Evolutionary conservation across 257 asterid genomes (phyloP), one percentile per base, ranked within the genome.

Genomic region (Ophiorrhiza pumila): DNA sequence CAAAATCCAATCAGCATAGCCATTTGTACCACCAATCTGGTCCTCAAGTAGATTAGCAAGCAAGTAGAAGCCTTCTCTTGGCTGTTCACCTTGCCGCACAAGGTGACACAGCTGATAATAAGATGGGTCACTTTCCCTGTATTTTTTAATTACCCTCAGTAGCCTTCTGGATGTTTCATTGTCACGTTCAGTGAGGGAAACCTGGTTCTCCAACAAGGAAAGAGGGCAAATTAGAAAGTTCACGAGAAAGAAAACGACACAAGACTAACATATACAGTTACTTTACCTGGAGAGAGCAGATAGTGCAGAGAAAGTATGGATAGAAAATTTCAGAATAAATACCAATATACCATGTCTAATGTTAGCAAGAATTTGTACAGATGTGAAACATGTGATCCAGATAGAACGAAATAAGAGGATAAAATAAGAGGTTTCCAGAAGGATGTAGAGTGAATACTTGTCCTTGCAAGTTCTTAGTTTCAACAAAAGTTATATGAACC

Each of bases 1-100:
- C 87, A 87, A 49, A 82, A 93, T 77, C 98, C 98, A 93, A 83
- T 93, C 96, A 50, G 88, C 85, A 85, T 93, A 93, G 78, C 98
- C 88, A 81, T 80, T 84, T 55, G 87, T 86, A 68, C 96, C 96
- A 61, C 92, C 90, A 71, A 62, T 71, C 75, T 85, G 90, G 83
- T 93, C 97, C 86, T 93, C 98, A 17, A 91, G 88, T 22, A 93
- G 86, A 83, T 89, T 88, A 25, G 89, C 71, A 73, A 91, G 97
- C 49, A 90, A 79, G 78, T 88, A 80, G 82, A 84, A 89, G 49
- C 92, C 91, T 91, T 93, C 98, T 77, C 97, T 89, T 0, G 97
- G 98, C 70, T 89, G 95, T 80, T 93, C 98, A 22, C 96, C 97
- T 87, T 93, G 98, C 84, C 96, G 87, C 87, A 93, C 92, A 32